Evolutionary conservation across 2,329 filamentous ascomycete genomes (phyloP).

Genomic region (Pseudogymnoascus sp.): DNA sequence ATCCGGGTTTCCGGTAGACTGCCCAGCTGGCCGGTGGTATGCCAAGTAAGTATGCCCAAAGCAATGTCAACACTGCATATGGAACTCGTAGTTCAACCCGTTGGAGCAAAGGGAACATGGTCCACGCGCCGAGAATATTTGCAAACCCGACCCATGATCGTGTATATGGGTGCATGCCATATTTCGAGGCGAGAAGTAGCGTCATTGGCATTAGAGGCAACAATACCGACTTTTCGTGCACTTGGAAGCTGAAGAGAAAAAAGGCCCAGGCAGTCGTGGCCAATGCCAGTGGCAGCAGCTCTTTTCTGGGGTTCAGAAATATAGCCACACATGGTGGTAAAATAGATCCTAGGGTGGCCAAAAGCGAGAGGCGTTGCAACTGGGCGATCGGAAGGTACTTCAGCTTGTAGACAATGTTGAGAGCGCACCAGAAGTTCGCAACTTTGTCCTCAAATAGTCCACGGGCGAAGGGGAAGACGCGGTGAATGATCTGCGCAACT

Average conservation of each 20-base stretch:
- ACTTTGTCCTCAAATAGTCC: constrained; percentile 98
- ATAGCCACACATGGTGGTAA: constrained; percentile 70
- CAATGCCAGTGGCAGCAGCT: constrained; percentile 70
- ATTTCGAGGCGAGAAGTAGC: constrained; percentile 66
- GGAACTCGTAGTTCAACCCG: constrained; percentile 78
- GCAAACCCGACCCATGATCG: constrained; percentile 94
- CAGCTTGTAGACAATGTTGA: constrained; percentile 85
- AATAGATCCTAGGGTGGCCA: constrained; percentile 67
- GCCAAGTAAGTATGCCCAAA: constrained; percentile 89
- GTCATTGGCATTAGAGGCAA: constrained; percentile 92
- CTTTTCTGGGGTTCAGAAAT: constrained; percentile 67
- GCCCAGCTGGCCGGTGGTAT: constrained; percentile 69
- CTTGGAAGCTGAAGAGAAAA: constrained; percentile 95
- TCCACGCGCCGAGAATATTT: constrained; percentile 84
- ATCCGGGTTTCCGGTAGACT: constrained; percentile 50
- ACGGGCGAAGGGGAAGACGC: constrained; percentile 93
- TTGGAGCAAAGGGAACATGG: constrained; percentile 82
- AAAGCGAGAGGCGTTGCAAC: constrained; percentile 68
- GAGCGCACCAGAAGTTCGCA: constrained; percentile 93
- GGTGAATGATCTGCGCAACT: constrained; percentile 73
- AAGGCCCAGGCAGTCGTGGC: constrained; percentile 89
- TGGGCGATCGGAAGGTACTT: constrained; percentile 60
- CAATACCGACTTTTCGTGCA: constrained; percentile 95
- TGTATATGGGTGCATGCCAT: constrained; percentile 66
- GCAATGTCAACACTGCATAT: constrained; percentile 71